Percentiles rank a stretch among this genome's conserved stretches.
Conservation (phyloP, 345 rosid genomes). For the Sisymbrium altissimum region DNA sequence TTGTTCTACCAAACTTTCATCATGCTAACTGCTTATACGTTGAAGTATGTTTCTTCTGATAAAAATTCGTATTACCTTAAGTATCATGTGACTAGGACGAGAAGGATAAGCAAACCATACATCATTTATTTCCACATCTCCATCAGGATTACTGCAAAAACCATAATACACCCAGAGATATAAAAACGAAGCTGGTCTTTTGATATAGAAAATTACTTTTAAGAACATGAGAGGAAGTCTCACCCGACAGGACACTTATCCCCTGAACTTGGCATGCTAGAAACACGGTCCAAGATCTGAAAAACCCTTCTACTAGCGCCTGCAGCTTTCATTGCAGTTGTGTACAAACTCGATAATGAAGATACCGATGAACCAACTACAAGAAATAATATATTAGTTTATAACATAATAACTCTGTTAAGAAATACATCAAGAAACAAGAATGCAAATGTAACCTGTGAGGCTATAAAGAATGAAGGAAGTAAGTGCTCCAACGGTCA, state of each 20-base stretch:
- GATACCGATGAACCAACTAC: constrained; percentile 93
- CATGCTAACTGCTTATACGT: background rate
- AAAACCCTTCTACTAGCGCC: constrained; percentile 94
- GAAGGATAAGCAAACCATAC: constrained; percentile 99
- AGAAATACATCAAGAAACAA: background rate
- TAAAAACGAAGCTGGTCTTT: background rate
- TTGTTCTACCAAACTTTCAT: background rate
- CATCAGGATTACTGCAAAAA: constrained; percentile 67
- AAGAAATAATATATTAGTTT: constrained; percentile 1
- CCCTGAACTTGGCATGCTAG: constrained; percentile 77
- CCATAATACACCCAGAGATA: background rate
- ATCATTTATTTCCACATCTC: constrained; percentile 81
- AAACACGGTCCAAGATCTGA: constrained; percentile 84
- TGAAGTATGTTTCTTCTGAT: background rate
- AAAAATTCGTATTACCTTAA: constrained; percentile 50
- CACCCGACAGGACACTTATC: constrained; percentile 75
- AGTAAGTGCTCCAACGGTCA: constrained; percentile 89
- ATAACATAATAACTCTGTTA: background rate
- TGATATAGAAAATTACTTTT: background rate
- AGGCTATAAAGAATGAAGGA: constrained; percentile 97
- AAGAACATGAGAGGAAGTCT: constrained; percentile 20
- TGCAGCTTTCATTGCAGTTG: constrained; percentile 95
- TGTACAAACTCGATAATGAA: constrained; percentile 75
- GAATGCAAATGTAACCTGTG: constrained; percentile 53
- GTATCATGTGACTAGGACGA: constrained; percentile 86